Base-by-base conservation (phyloP, 2,329 filamentous ascomycete species). In the Trichoderma polysporum region DNA sequence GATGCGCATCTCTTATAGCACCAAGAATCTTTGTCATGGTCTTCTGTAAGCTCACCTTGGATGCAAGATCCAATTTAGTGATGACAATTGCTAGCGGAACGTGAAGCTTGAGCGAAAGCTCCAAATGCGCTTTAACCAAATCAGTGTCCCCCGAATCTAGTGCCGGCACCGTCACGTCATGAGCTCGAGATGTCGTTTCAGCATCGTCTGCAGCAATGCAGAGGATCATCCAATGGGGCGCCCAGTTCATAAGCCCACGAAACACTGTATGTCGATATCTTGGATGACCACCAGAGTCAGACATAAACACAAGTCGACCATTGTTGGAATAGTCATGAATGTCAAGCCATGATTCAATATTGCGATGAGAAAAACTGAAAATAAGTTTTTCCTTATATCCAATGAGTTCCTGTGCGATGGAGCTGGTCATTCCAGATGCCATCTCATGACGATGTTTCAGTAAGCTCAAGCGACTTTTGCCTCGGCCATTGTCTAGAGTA, bases 401-500 rank as follows among this genome's bases (percentile, higher is more conserved):
- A 69, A 99, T 86, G 10, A 99, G 83, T 76, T 98, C 95, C 74
- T 97, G 94, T 0, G 95, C 92, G 52, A 99, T 90, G 6, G 94
- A 98, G 75, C 93, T 97, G 1, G 95, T 99, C 69, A 97, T 85
- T 0, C 95, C 95, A 2, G 94, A 96, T 3, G 86, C 90, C 66
- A 98, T 91, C 76, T 99, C 95, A 75, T 99, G 95, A 12, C 92
- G 89, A 78, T 99, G 95, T 76, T 93, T 97, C 33, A 99, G 82
- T 59, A 98, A 84, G 73, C 92, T 94, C 29, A 97, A 83, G 62
- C 95, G 88, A 75, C 93, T 97, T 75, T 93, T 95, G 0, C 95
- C 95, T 69, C 94, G 86, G 0, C 94, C 94, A 76, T 98, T 97
- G 76, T 99, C 95, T 19, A 97, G 82, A 1, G 90, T 91, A 1